Evolutionary conservation across 345 rosid species (phyloP), one percentile per base, ranked within the genome.

Genomic region (Gossypium turneri): DNA sequence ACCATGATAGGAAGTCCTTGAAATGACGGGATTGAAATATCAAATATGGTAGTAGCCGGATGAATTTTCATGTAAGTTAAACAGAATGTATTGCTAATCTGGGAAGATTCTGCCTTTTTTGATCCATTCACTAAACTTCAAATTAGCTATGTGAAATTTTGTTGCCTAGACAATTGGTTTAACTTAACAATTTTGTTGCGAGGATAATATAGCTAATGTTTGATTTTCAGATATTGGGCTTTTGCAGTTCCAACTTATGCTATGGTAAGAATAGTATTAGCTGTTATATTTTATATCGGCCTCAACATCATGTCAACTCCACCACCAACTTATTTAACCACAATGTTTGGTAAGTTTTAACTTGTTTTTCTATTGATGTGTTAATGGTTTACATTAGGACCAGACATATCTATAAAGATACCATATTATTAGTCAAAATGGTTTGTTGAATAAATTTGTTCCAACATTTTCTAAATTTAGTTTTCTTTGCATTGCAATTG

Each of bases 301-400:
- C 92, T 93, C 83, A 95, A 89, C 83, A 90, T 91, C 88, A 77
- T 89, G 73, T 82, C 96, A 8, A 84, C 91, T 27, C 87, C 94
- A 59, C 85, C 87, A 8, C 85, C 88, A 47, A 86, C 92, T 68
- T 91, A 92, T 67, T 78, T 84, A 48, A 83, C 77, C 79, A 82
- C 91, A 29, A 80, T 90, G 67, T 94, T 85, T 74, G 98, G 97
- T 89, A 71, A 84, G 81, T 8, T 20, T 1, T 55, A 2, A 0
- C 72, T 60, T 77, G 43, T 15, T 60, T 43, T 34, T 77, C 29
- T n/a, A 25, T 25, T 62, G 19, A 27, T 2, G 41, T 17, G 70
- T 51, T 63, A 20, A 50, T 74, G 41, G 13, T 47, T 56, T 47
- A 29, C 72, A 3, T 68, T 15, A 15, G 22, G 41, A 25, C 8